Conservation (phyloP, 257 asterid genomes). For the Lavandula angustifolia region DNA sequence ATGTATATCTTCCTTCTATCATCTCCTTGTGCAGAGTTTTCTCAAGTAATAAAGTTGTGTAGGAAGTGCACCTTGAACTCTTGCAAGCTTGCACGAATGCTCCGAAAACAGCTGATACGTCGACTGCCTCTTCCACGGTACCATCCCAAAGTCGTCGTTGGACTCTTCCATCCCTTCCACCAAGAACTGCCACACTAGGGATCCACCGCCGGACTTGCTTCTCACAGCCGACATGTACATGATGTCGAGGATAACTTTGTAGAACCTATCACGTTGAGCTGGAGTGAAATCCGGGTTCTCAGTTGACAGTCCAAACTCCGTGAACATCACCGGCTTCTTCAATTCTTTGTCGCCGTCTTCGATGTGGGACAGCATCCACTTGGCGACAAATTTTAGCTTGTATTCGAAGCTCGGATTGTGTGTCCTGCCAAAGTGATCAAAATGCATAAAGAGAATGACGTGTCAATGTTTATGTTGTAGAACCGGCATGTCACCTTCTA, state of each 20-base stretch:
- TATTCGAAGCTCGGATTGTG: slow-evolving; percentile 71
- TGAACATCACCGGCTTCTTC: slow-evolving; percentile 79
- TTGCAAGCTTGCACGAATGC: slow-evolving; percentile 85
- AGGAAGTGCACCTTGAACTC: slow-evolving; percentile 81
- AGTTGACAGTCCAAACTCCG: slow-evolving; percentile 84
- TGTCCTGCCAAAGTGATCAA: slow-evolving; percentile 53
- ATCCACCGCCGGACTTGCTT: slow-evolving; percentile 75
- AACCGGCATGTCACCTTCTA: not conserved
- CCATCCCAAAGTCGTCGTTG: slow-evolving; percentile 86
- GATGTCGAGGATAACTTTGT: slow-evolving; percentile 69
- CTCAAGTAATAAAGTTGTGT: slow-evolving; percentile 65
- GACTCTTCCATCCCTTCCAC: slow-evolving; percentile 89
- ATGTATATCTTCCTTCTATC: slow-evolving; percentile 15
- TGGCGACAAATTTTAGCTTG: slow-evolving; percentile 64
- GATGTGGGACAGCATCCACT: slow-evolving; percentile 96
- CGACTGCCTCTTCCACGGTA: slow-evolving; percentile 77
- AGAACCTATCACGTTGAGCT: slow-evolving; percentile 63
- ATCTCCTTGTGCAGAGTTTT: slow-evolving; percentile 52
- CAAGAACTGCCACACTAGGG: slow-evolving; percentile 90
- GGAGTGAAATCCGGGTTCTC: slow-evolving; percentile 72
- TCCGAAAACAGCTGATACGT: slow-evolving; percentile 67
- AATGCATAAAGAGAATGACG: too few species aligned
- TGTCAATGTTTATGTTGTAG: too few species aligned
- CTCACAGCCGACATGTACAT: slow-evolving; percentile 69
- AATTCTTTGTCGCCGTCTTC: slow-evolving; percentile 96